Percentiles rank a stretch among this genome's conserved stretches.
Evolutionary conservation across 768 basidiomycete species (phyloP).

Genomic region (Suillus cothurnatus): DNA sequence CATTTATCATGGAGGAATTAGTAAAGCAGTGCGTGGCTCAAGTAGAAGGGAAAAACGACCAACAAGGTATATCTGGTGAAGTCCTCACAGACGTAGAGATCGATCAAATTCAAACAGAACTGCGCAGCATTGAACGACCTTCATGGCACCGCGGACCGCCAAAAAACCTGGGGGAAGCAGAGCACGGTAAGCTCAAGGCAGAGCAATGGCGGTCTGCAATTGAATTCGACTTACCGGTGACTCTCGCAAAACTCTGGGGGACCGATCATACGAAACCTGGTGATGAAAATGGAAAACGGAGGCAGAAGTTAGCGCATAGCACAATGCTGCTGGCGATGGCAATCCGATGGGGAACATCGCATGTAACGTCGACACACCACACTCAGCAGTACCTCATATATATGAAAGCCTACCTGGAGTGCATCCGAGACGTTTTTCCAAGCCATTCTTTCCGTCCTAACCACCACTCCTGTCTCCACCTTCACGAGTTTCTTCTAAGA

Average conservation of each 20-base stretch:
- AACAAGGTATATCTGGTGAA: background rate
- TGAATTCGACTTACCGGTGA: slow-evolving; percentile 30
- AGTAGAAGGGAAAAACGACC: background rate
- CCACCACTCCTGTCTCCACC: slow-evolving; percentile 37
- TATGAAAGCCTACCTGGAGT: slow-evolving; percentile 29
- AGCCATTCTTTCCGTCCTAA: slow-evolving; percentile 25
- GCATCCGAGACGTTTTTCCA: slow-evolving; percentile 22
- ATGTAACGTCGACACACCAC: slow-evolving; percentile 20
- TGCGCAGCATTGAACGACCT: slow-evolving; percentile 9
- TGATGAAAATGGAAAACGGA: background rate
- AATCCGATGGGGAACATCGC: slow-evolving; percentile 23
- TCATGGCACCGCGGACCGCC: slow-evolving; percentile 27
- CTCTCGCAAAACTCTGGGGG: slow-evolving; percentile 33
- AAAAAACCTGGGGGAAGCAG: slow-evolving; percentile 25
- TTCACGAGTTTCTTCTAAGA: slow-evolving; percentile 22
- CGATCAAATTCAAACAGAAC: background rate
- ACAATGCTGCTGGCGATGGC: slow-evolving; percentile 36
- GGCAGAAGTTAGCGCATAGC: slow-evolving; percentile 22
- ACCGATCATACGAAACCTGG: background rate
- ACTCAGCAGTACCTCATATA: slow-evolving; percentile 19
- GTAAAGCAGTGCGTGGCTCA: background rate
- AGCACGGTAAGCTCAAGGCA: slow-evolving; percentile 35
- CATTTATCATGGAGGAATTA: background rate
- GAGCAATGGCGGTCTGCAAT: slow-evolving; percentile 34
- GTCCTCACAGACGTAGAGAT: background rate